These are phyloP conservation scores for Thelonectria olida DNA, from an alignment of 2,329 filamentous ascomycete species.

Conservation along the genomic window DNA sequence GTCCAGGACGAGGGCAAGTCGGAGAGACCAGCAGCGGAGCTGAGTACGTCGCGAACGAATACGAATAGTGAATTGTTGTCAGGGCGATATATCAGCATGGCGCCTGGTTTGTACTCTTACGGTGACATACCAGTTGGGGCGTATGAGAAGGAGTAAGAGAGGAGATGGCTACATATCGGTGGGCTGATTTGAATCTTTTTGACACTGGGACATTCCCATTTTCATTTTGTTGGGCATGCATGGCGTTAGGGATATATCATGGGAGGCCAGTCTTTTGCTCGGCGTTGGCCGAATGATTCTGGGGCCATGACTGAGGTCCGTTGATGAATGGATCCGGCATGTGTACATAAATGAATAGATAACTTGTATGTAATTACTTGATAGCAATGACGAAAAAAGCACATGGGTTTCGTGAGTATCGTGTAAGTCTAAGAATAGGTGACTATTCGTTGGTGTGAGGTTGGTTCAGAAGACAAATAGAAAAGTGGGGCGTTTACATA, in stretches of 20 bases:
- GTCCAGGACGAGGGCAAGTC: slow-evolving; percentile 39
- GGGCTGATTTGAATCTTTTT: background rate
- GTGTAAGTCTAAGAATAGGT: too few species aligned
- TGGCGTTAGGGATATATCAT: slow-evolving; percentile 4
- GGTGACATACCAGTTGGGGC: slow-evolving; percentile 29
- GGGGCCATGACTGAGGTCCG: background rate
- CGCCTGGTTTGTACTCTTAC: slow-evolving; percentile 38
- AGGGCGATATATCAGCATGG: slow-evolving; percentile 39
- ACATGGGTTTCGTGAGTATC: too few species aligned
- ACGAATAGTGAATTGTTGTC: slow-evolving; percentile 17
- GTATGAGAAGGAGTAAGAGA: slow-evolving; percentile 28
- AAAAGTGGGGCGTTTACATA: background rate
- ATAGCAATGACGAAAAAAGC: too few species aligned
- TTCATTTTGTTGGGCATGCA: slow-evolving; percentile 1
- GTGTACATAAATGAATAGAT: too few species aligned
- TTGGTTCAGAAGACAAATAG: too few species aligned
- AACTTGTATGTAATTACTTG: background rate
- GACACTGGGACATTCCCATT: background rate
- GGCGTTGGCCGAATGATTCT: too few species aligned
- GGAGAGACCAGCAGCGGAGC: slow-evolving; percentile 4
- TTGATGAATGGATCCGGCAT: too few species aligned
- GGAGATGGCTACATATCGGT: background rate
- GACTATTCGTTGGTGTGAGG: too few species aligned
- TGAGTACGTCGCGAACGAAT: slow-evolving; percentile 16
- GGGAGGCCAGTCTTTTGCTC: background rate